Conservation (phyloP, 371 early-diverging fungal genomes). For the Dichotomocladium elegans region DNA sequence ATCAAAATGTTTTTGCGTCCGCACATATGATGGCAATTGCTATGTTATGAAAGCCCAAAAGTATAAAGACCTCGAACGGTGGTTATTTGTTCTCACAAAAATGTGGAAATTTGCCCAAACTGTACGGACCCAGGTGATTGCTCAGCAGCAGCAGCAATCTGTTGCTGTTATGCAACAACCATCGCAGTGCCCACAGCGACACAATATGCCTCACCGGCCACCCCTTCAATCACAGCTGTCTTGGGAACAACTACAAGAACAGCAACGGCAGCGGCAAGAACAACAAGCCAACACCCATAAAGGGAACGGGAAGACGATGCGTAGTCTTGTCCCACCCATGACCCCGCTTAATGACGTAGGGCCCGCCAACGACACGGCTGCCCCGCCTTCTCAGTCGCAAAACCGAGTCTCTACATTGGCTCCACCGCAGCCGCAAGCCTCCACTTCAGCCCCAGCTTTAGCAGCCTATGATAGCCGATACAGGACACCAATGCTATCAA, state of each 20-base stretch:
- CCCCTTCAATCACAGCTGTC: not conserved
- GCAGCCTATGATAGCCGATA: constrained; percentile 10
- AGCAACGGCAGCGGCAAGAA: not conserved
- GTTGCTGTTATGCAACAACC: constrained; percentile 4
- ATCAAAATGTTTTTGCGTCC: constrained; percentile 42
- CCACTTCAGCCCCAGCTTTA: not conserved
- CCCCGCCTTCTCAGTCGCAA: not conserved
- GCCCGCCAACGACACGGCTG: not conserved
- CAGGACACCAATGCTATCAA: constrained; percentile 21
- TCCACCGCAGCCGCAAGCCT: not conserved
- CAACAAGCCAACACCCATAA: not conserved
- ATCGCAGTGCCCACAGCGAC: constrained; percentile 7
- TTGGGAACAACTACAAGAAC: not conserved
- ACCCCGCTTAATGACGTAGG: not conserved
- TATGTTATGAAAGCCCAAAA: constrained; percentile 41
- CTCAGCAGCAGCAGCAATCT: constrained; percentile 11
- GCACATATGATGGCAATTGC: constrained; percentile 28
- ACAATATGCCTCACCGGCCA: constrained; percentile 1
- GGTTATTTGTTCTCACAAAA: constrained; percentile 51
- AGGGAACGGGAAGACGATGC: constrained; percentile 5
- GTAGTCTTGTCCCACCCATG: constrained; percentile 12
- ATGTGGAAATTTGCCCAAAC: constrained; percentile 44
- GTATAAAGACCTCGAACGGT: constrained; percentile 46
- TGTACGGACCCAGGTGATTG: constrained; percentile 11
- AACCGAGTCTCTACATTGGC: not conserved